Evolutionary conservation across 2,329 filamentous ascomycete species (phyloP).

Genomic region (Rutstroemia sp.): DNA sequence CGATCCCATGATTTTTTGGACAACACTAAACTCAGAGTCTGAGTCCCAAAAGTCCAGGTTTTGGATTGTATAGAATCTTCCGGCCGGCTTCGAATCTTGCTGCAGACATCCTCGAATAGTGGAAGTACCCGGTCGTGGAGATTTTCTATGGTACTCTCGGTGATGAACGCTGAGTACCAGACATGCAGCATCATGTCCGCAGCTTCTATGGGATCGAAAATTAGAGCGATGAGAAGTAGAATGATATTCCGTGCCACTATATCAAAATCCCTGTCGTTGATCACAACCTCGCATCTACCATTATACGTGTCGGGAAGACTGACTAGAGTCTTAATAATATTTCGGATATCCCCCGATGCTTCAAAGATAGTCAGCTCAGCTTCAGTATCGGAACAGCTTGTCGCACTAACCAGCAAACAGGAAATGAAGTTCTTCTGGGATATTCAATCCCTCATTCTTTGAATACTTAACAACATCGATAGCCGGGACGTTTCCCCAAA

Average conservation of each 20-base stretch:
- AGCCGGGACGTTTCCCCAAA: slow-evolving; percentile 7
- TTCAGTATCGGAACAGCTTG: neutral
- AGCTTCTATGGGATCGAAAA: neutral
- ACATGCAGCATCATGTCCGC: slow-evolving; percentile 3
- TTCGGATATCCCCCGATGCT: slow-evolving; percentile 36
- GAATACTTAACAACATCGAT: neutral
- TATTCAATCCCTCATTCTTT: neutral
- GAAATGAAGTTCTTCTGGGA: neutral
- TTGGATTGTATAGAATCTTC: neutral
- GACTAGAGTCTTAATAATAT: slow-evolving; percentile 31
- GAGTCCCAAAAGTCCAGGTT: slow-evolving; percentile 4
- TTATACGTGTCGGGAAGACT: neutral
- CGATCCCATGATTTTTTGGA: slow-evolving; percentile 24
- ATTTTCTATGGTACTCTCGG: neutral
- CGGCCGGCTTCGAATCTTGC: neutral
- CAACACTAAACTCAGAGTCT: neutral
- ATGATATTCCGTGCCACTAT: slow-evolving; percentile 9
- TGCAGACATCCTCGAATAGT: neutral
- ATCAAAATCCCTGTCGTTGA: slow-evolving; percentile 14
- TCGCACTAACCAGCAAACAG: neutral
- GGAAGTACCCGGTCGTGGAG: neutral
- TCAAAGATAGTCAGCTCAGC: neutral
- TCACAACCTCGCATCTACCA: slow-evolving; percentile 32
- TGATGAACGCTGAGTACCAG: slow-evolving; percentile 6
- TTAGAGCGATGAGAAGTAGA: slow-evolving; percentile 1